Base-by-base conservation (phyloP, 2,329 filamentous ascomycete species). In the Exserohilum turcica region DNA sequence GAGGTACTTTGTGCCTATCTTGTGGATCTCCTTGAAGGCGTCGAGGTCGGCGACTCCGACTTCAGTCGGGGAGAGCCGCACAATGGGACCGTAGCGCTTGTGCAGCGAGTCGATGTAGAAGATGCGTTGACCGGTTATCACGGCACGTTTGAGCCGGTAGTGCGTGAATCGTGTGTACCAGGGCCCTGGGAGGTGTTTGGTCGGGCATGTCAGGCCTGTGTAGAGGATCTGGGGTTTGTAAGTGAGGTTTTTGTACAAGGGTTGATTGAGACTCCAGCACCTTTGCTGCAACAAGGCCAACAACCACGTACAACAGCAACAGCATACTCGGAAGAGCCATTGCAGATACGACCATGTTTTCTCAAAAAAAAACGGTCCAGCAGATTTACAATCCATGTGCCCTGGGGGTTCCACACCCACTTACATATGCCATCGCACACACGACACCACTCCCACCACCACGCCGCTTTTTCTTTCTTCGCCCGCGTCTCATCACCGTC, bases 51-150 rank as follows among this genome's bases (percentile, higher is more conserved):
- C 57, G 10, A 74, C 55, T 10, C 59, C 63, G 6, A 73, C 67
- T 52, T 73, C 69, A 9, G 57, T 60, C 0, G 70, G 71, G 0
- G 68, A 64, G 8, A 73, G 51, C 27, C 71, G 64, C 6, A 74
- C 67, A 35, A 72, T 59, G 10, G 68, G 67, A 0, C 69, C 68
- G 59, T 72, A 69, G 43, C 61, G 38, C 29, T 67, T 48, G 55
- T 78, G 75, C 1, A 78, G 64, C 5, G 57, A 49, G 50, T 78
- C 67, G 31, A 78, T 73, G 57, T 75, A 74, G 48, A 75, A 71
- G 43, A 75, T 71, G 2, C 75, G 69, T 9, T 72, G 68, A 7
- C 76, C 75, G 5, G 62, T 61, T 6, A 77, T 55, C 13, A 76
- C 70, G 7, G 72, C 70, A 7, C 67, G 59, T 50, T 77, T 77